Evolutionary conservation across 306 rosid species (phyloP).

Genomic region (Pachyrhizus erosus): DNA sequence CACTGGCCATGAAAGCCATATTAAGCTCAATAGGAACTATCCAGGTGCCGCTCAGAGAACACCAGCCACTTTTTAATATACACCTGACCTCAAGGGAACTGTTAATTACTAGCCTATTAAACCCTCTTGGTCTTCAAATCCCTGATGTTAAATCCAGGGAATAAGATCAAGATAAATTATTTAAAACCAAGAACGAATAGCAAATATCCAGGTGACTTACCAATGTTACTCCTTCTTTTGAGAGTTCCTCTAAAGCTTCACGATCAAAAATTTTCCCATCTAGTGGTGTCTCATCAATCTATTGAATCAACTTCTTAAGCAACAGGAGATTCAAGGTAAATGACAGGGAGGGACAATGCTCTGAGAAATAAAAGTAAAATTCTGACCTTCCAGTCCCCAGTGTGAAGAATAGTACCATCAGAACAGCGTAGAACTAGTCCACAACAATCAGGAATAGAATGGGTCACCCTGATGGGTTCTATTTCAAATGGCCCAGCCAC

Average conservation of each 20-base stretch:
- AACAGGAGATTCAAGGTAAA: slow-evolving; percentile 16
- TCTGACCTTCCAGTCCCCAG: slow-evolving; percentile 27
- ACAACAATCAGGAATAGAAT: slow-evolving; percentile 26
- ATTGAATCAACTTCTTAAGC: slow-evolving; percentile 4
- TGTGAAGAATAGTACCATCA: slow-evolving; percentile 26
- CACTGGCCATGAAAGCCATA: not conserved
- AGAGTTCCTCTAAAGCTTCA: slow-evolving; percentile 17
- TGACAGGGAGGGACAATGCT: not conserved
- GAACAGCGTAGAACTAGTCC: slow-evolving; percentile 17
- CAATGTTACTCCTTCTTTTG: slow-evolving; percentile 24
- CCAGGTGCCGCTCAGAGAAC: not conserved
- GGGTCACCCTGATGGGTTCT: slow-evolving; percentile 27
- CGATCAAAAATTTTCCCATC: slow-evolving; percentile 22
- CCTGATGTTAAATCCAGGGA: not conserved
- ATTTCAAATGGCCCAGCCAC: slow-evolving; percentile 24
- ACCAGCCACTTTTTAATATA: not conserved
- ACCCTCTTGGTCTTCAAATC: not conserved
- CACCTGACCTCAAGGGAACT: not conserved
- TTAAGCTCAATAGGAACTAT: not conserved
- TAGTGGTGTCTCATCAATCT: slow-evolving; percentile 16
- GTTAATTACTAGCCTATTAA: not conserved
- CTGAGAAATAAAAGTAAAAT: not conserved
- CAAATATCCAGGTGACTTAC: slow-evolving; percentile 12
- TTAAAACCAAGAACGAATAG: not conserved
- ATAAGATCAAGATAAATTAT: not conserved